Evolutionary conservation across 2,329 filamentous ascomycete genomes (phyloP).

Genomic region (Trichoderma afroharzianum): DNA sequence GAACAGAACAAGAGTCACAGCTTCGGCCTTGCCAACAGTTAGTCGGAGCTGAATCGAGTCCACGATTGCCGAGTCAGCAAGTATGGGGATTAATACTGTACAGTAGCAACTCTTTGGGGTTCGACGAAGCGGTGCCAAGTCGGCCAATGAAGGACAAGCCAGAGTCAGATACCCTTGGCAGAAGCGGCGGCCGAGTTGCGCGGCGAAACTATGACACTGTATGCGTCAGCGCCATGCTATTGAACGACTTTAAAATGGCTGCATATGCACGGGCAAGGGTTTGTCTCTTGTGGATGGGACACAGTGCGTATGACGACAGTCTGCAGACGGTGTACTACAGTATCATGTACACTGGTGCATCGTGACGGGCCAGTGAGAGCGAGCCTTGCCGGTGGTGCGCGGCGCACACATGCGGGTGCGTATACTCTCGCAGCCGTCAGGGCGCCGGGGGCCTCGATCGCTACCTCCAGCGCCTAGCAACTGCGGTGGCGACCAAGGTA

Average conservation of each 20-base stretch:
- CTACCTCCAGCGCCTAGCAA: not conserved
- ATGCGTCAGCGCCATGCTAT: not conserved
- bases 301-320: not conserved
- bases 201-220: not conserved
- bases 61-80: not conserved
- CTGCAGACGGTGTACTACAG: not conserved
- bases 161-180: not conserved
- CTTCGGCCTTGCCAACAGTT: not conserved
- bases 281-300: not conserved
- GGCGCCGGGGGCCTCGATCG: not conserved
- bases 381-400: not conserved
- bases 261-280: constrained; percentile 14
- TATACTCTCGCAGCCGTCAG: not conserved
- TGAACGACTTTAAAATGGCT: constrained; percentile 14
- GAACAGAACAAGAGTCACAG: not conserved
- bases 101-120: not conserved
- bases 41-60: not conserved
- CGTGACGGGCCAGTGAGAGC: not conserved
- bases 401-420: not conserved
- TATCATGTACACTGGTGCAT: not conserved
- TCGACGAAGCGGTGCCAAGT: not conserved
- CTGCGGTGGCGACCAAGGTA: not conserved
- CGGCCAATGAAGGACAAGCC: not conserved
- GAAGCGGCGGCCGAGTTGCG: not conserved
- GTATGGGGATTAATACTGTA: not conserved